Percentiles rank a stretch among this genome's conserved stretches.
Conservation (phyloP, 2,329 filamentous ascomycete species). For the Talaromyces islandicus region DNA sequence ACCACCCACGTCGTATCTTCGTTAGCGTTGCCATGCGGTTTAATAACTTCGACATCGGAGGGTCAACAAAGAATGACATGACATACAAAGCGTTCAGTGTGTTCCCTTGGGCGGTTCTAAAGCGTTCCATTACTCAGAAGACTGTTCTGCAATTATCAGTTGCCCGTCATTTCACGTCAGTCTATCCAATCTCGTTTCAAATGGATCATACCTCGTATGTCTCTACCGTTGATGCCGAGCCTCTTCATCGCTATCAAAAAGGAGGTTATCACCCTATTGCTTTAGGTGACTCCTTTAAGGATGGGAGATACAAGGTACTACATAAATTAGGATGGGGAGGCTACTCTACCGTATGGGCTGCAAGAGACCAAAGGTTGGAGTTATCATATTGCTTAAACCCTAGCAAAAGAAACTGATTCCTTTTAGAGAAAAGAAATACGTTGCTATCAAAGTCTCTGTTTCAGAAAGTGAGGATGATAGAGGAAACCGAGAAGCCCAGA, state of each 20-base stretch:
- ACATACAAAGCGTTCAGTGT: background rate
- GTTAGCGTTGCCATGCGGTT: too few species aligned
- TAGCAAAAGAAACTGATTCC: background rate
- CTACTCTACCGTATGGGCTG: slow-evolving; percentile 31
- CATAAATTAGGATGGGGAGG: slow-evolving; percentile 34
- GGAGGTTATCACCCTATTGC: slow-evolving; percentile 21
- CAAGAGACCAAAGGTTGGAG: slow-evolving; percentile 22
- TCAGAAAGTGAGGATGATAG: background rate
- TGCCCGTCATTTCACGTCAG: background rate
- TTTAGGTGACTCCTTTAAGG: slow-evolving; percentile 23
- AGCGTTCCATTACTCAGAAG: background rate
- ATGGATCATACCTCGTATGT: background rate
- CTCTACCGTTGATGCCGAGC: background rate
- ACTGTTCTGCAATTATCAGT: background rate
- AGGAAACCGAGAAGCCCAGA: background rate
- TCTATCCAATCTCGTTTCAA: background rate
- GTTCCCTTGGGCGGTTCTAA: background rate
- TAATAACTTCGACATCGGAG: too few species aligned
- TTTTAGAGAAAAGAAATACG: background rate
- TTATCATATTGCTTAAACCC: background rate
- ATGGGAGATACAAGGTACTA: slow-evolving; percentile 29
- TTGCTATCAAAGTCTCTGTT: slow-evolving; percentile 1
- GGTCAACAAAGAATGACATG: background rate
- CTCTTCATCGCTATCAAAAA: slow-evolving; percentile 1
- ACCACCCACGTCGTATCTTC: too few species aligned